These are phyloP conservation scores for Neofusicoccum umdonicola DNA, from an alignment of 2,329 filamentous ascomycete genomes.

Conservation along the genomic window DNA sequence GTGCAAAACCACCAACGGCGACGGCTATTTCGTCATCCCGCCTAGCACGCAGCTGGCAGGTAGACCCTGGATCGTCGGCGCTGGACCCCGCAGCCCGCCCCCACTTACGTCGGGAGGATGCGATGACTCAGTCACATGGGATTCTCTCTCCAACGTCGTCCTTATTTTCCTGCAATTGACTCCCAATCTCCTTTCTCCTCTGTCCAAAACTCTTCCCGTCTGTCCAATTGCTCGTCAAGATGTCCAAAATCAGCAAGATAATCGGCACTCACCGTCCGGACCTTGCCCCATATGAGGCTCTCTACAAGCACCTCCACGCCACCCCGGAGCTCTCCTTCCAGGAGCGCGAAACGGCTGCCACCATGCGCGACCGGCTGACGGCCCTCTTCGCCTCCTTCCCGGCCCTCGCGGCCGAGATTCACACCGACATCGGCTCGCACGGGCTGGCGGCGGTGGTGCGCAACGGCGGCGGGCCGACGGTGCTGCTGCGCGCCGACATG, in stretches of 20 bases:
- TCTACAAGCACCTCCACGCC: constrained; percentile 37
- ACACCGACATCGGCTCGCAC: constrained; percentile 29
- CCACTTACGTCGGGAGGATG: background rate
- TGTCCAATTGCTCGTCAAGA: background rate
- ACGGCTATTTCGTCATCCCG: background rate
- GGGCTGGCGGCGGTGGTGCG: constrained; percentile 56
- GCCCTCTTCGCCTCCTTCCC: constrained; percentile 22
- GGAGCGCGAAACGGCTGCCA: constrained; percentile 32
- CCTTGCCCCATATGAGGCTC: constrained; percentile 31
- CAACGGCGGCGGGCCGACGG: constrained; percentile 56
- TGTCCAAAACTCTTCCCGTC: background rate
- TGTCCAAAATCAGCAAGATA: constrained; percentile 6
- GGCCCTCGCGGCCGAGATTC: background rate
- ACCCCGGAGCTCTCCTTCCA: constrained; percentile 38
- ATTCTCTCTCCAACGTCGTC: background rate
- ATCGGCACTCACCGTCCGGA: constrained; percentile 27
- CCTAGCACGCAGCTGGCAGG: background rate
- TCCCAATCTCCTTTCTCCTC: too few species aligned
- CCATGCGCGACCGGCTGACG: constrained; percentile 29
- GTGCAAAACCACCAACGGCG: too few species aligned
- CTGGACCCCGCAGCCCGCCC: background rate
- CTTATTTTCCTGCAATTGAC: background rate
- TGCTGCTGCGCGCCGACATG: constrained; percentile 62
- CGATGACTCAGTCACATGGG: background rate
- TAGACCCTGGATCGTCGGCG: background rate